These are phyloP conservation scores for Apocynum venetum DNA, from an alignment of 257 asterid species.

Conservation along the genomic window DNA sequence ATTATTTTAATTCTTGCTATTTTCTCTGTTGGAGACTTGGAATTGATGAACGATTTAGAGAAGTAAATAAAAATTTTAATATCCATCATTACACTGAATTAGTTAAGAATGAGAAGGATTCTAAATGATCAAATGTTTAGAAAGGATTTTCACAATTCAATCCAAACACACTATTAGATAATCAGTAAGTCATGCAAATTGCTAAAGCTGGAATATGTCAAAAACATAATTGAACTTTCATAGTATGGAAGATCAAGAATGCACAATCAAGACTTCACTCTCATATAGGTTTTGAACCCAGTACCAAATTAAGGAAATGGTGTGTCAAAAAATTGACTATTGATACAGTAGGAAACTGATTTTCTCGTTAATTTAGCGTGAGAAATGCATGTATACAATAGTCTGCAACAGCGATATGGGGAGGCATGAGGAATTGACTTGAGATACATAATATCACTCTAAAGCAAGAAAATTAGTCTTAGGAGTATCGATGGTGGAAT, in stretches of 20 bases:
- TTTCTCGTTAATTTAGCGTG: not conserved
- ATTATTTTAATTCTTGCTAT: not conserved
- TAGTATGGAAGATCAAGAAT: not conserved
- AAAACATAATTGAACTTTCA: not conserved
- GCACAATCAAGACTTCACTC: not conserved
- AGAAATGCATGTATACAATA: not conserved
- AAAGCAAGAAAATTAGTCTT: not conserved
- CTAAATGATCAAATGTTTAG: not conserved
- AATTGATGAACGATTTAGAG: not conserved
- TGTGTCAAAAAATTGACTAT: not conserved
- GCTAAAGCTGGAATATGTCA: not conserved
- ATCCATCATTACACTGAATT: not conserved
- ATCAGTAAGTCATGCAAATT: not conserved
- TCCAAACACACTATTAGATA: not conserved
- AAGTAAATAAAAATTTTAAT: not conserved
- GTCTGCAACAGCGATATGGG: not conserved
- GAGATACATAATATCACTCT: not conserved
- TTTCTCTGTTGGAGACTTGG: not conserved
- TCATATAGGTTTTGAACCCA: not conserved
- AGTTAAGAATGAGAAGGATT: not conserved
- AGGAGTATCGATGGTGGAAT: slow-evolving; percentile 12
- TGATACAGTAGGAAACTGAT: not conserved
- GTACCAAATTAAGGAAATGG: not conserved
- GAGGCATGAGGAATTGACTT: slow-evolving; percentile 1
- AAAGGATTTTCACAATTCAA: not conserved